These are phyloP conservation scores for Sindora glabra DNA, from an alignment of 306 rosid species.

Conservation along the genomic window DNA sequence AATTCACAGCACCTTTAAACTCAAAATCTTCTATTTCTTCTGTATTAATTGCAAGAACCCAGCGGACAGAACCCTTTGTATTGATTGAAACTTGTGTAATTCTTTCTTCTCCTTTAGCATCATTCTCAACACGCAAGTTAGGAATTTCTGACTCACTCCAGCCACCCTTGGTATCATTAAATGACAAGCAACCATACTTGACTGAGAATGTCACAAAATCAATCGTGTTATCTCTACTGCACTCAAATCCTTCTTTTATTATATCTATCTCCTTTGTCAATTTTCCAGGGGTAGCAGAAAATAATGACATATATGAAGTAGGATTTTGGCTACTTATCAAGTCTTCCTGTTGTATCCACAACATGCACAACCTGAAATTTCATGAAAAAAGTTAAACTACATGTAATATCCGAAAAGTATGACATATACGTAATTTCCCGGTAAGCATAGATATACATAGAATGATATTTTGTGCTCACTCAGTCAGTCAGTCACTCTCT, in stretches of 20 bases:
- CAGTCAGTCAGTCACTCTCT: too few relatives aligned
- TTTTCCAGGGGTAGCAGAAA: constrained; percentile 86
- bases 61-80: constrained; percentile 74
- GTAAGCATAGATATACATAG: too few relatives aligned
- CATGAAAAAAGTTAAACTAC: not conserved
- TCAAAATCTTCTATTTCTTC: constrained; percentile 68
- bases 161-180: constrained; percentile 42
- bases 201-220: constrained; percentile 83
- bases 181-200: constrained; percentile 66
- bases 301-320: constrained; percentile 61
- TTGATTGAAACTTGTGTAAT: constrained; percentile 48
- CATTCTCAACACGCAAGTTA: constrained; percentile 29
- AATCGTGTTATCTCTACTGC: constrained; percentile 57
- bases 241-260: constrained; percentile 64
- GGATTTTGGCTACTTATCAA: constrained; percentile 37
- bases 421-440: not conserved
- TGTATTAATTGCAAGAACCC: constrained; percentile 78
- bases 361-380: constrained; percentile 80
- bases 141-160: constrained; percentile 81
- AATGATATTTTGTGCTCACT: too few relatives aligned
- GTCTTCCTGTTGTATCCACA: constrained; percentile 54
- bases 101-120: constrained; percentile 38
- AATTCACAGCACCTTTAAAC: constrained; percentile 40
- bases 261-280: constrained; percentile 66
- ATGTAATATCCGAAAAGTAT: constrained; percentile 1